phyloP scores from a whole-genome alignment of 495 filamentous ascomycete genomes.

The Penicillium ucsense region DNA sequence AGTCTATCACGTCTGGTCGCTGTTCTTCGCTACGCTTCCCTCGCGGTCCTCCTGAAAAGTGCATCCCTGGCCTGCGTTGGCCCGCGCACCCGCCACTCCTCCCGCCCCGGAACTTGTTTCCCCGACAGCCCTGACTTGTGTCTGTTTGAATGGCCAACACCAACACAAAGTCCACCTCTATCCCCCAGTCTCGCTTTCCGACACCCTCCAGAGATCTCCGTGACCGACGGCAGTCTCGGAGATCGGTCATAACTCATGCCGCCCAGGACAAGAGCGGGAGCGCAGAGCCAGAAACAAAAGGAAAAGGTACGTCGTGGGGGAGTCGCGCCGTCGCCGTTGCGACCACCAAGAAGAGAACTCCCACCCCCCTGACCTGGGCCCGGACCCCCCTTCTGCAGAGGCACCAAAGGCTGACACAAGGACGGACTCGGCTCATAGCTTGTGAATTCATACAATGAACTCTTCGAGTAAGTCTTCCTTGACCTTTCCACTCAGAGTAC shows the following conservation, averaged over 20 bases:
- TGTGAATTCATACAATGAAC: constrained; percentile 89
- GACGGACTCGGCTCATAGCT: constrained; percentile 47
- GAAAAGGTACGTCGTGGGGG: constrained; percentile 61
- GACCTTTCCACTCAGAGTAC: not conserved
- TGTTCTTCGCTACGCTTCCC: not conserved
- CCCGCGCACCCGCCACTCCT: not conserved
- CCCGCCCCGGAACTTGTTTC: not conserved
- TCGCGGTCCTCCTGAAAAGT: not conserved
- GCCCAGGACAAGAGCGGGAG: constrained; percentile 71
- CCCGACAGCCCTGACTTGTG: not conserved
- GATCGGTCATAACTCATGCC: constrained; percentile 41
- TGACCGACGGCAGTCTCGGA: constrained; percentile 10
- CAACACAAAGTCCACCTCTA: constrained; percentile 8
- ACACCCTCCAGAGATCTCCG: constrained; percentile 21
- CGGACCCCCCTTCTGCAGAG: no score
- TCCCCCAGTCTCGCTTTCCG: constrained; percentile 8
- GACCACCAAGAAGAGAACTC: not conserved
- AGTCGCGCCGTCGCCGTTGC: not conserved
- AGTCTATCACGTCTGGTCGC: no score
- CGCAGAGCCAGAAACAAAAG: constrained; percentile 87
- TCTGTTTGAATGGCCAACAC: constrained; percentile 20
- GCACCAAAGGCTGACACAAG: no score
- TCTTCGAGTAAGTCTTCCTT: constrained; percentile 66
- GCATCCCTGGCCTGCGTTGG: not conserved
- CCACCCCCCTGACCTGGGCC: no score